phyloP scores from a whole-genome alignment of 1,139 yeast genomes.

The Magnusiomyces paraingens region DNA sequence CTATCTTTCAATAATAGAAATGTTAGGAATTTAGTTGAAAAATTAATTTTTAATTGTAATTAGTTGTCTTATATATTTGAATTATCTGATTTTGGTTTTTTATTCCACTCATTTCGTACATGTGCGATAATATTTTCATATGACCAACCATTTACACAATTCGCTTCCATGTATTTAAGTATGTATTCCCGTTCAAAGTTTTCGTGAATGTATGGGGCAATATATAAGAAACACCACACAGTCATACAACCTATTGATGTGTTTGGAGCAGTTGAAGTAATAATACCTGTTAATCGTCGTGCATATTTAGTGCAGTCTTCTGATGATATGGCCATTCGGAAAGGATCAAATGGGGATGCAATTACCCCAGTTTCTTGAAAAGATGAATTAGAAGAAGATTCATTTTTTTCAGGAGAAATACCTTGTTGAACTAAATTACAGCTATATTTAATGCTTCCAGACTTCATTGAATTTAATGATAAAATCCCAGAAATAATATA shows the following conservation, averaged over 20 bases:
- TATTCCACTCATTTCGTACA: neutral
- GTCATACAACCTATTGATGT: neutral
- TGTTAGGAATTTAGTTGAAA: too few relatives aligned
- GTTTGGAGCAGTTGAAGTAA: neutral
- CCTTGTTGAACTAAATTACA: too few relatives aligned
- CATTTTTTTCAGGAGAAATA: neutral
- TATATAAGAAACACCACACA: slow-evolving; percentile 1
- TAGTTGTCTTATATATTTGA: too few relatives aligned
- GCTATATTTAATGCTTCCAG: neutral
- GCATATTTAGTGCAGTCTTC: neutral
- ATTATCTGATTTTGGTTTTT: neutral
- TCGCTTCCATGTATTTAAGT: neutral
- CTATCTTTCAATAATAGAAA: too few relatives aligned
- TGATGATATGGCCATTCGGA: neutral
- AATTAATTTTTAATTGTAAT: too few relatives aligned
- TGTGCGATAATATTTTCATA: neutral
- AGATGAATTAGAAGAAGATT: neutral
- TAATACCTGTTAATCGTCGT: slow-evolving; percentile 1
- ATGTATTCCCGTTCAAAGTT: neutral
- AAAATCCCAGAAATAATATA: neutral
- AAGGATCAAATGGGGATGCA: neutral
- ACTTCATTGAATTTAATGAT: neutral
- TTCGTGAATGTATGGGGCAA: neutral
- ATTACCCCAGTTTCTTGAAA: neutral
- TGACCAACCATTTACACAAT: neutral